phyloP scores from a whole-genome alignment of 805 yeast genomes.

The Danielozyma ontarioensis region DNA sequence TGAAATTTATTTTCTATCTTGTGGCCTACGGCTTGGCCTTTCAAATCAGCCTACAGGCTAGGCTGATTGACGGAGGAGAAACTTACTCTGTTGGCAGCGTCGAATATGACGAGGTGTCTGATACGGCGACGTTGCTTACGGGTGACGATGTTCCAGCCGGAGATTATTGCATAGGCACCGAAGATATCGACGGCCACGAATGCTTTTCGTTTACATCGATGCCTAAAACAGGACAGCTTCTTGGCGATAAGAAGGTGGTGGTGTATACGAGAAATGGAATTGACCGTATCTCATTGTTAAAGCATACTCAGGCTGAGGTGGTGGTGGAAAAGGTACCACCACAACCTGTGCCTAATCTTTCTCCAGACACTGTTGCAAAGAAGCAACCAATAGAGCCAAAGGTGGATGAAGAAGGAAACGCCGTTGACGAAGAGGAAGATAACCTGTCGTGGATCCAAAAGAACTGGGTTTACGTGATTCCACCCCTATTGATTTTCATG shows the following conservation, averaged over 20 bases:
- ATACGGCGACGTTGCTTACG: too few species aligned
- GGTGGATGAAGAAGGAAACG: slow-evolving; percentile 20
- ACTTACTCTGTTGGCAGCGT: too few species aligned
- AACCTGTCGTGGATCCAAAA: slow-evolving; percentile 49
- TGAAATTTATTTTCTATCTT: too few species aligned
- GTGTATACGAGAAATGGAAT: too few species aligned
- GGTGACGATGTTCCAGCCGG: slow-evolving; percentile 7
- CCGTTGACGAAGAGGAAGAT: slow-evolving; percentile 19
- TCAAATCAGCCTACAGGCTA: too few species aligned
- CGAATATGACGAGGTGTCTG: too few species aligned
- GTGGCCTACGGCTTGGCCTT: too few species aligned
- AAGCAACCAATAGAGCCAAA: slow-evolving; percentile 12
- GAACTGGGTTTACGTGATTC: slow-evolving; percentile 59
- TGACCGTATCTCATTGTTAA: slow-evolving; percentile 1
- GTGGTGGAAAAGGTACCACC: background rate
- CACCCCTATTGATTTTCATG: slow-evolving; percentile 36
- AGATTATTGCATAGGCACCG: slow-evolving; percentile 28
- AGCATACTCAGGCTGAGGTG: background rate
- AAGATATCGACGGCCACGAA: slow-evolving; percentile 20
- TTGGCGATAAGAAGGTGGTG: too few species aligned
- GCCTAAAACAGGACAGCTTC: too few species aligned
- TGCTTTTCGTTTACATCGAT: slow-evolving; percentile 21
- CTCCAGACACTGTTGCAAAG: slow-evolving; percentile 1
- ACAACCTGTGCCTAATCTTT: slow-evolving; percentile 16
- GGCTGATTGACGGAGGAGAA: too few species aligned